Conservation (phyloP, 1,284 basidiomycete genomes). For the Mycocalia duriaeana region DNA sequence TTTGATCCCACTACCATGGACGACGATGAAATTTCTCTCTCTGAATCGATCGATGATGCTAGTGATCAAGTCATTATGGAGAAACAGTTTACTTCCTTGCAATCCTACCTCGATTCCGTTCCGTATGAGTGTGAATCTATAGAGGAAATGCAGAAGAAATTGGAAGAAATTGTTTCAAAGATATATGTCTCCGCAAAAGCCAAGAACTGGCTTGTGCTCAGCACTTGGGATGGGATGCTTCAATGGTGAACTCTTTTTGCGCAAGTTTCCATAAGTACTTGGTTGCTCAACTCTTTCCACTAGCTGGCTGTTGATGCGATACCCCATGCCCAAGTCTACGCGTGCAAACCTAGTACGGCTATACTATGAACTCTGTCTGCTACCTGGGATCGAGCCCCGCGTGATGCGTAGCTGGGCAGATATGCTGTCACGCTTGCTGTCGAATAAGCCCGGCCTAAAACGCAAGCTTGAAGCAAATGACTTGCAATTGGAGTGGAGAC, state of each 20-base stretch:
- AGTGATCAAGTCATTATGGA: constrained; percentile 34
- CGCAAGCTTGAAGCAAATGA: constrained; percentile 66
- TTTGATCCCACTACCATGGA: constrained; percentile 34
- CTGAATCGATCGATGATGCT: constrained; percentile 37
- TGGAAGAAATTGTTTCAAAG: constrained; percentile 71
- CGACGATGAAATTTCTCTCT: constrained; percentile 45
- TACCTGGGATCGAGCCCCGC: constrained; percentile 73
- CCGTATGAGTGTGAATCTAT: constrained; percentile 78
- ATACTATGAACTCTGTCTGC: constrained; percentile 75
- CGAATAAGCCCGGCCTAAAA: constrained; percentile 56
- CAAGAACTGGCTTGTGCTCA: constrained; percentile 69
- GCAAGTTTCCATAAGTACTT: not conserved
- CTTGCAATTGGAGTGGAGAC: constrained; percentile 69
- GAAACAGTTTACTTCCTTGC: constrained; percentile 52
- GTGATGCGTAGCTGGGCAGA: constrained; percentile 69
- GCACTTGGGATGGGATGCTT: constrained; percentile 67
- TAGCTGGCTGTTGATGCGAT: constrained; percentile 81
- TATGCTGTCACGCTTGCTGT: constrained; percentile 66
- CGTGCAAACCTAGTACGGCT: constrained; percentile 77
- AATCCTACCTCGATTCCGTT: constrained; percentile 60
- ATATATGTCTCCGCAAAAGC: constrained; percentile 72
- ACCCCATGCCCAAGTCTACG: constrained; percentile 69
- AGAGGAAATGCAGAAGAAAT: constrained; percentile 70
- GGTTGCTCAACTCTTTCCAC: not conserved
- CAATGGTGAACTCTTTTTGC: constrained; percentile 53